Base-by-base conservation (phyloP, 345 rosid genomes). In the Pugionium dolabratum region DNA sequence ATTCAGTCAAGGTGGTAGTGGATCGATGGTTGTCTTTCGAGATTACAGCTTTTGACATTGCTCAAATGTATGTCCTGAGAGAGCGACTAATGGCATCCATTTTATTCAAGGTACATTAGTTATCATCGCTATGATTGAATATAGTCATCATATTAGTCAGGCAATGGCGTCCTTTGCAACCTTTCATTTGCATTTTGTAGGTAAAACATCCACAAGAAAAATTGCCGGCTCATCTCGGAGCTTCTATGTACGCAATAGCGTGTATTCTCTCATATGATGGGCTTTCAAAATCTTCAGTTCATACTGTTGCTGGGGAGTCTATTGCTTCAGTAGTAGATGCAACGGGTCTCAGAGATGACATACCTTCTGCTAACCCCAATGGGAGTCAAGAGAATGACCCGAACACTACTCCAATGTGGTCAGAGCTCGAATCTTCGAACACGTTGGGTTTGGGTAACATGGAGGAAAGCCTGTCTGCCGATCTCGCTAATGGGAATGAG, bases 31-130 rank as follows among this genome's bases (percentile, higher is more conserved):
- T 90, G 52, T 72, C 77, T 71, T 85, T 84, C 57, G 63, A 74
- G 71, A 72, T 83, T 39, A 84, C 86, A 9, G 92, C 97, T 26
- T 73, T 90, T 60, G 93, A 94, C 64, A 79, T 82, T 54, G 96
- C 97, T 65, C 96, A 85, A 62, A 83, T 90, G 62, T 90, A 88
- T 80, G 83, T 93, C 79, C 76, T 90, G 82, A 84, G 91, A 69
- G 95, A 94, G 75, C 82, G 87, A 49, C 72, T 87, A 67, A 68
- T 75, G 37, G 90, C 87, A 4, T 92, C 96, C 49, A 83, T 87
- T 68, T 77, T 87, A 69, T 90, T 83, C 74, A 94, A 83, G 79
- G 96, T 70, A 70, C 42, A 36, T 85, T 74, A 67, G 81, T 53
- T 54, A 7, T 9, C 37, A 37, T 69, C 54, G 26, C 52, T 55